Evolutionary conservation across 2,329 filamentous ascomycete genomes (phyloP).

Genomic region (Diaporthe citrichinensis): DNA sequence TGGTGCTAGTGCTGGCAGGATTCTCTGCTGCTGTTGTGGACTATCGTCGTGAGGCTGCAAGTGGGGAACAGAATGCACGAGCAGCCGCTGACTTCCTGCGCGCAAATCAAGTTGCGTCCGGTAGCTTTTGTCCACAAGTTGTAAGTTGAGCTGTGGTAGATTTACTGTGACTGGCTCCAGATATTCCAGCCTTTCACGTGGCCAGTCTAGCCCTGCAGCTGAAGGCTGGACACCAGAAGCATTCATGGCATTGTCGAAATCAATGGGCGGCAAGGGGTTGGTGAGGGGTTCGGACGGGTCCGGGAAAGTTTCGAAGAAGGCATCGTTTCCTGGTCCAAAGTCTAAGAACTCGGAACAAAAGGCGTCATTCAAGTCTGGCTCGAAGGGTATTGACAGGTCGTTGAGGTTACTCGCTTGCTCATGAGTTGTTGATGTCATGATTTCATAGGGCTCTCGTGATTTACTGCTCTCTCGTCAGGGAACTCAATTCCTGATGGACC

Average conservation of each 20-base stretch:
- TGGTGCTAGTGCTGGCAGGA: neutral
- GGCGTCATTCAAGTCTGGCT: too few relatives aligned
- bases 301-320: too few relatives aligned
- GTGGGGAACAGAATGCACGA: neutral
- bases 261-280: too few relatives aligned
- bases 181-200: neutral
- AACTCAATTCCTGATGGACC: neutral
- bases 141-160: neutral
- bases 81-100: neutral
- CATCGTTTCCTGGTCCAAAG: too few relatives aligned
- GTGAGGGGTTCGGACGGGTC: too few relatives aligned
- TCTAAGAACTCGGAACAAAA: too few relatives aligned
- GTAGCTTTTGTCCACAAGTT: neutral
- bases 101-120: neutral
- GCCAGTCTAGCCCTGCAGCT: neutral
- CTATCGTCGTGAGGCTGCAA: neutral
- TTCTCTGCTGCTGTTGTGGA: neutral
- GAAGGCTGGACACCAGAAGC: neutral
- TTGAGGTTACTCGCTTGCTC: too few relatives aligned
- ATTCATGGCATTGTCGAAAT: neutral
- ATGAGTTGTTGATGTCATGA: too few relatives aligned
- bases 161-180: neutral
- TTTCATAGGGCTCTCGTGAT: too few relatives aligned
- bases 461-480: neutral
- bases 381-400: too few relatives aligned